Evolutionary conservation across 768 basidiomycete species (phyloP), one percentile per base, ranked within the genome.

Genomic region (Albatrellus ellisii): DNA sequence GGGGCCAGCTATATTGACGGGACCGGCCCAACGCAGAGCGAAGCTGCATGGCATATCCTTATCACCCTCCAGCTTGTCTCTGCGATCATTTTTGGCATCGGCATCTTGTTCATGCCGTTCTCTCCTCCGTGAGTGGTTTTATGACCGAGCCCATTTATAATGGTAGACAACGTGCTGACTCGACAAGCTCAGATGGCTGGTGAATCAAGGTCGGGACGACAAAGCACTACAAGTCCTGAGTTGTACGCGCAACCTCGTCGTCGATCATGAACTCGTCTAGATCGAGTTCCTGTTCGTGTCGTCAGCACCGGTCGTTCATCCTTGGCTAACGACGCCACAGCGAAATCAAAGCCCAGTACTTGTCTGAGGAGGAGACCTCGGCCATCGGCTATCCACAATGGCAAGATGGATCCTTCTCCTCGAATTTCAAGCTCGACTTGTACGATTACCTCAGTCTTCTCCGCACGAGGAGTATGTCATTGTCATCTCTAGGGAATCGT

Each of bases 101-200:
- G 85, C 4, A 77, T 83, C 29, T 43, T 79, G 36, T 85, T 79
- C 57, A 77, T 87, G 72, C 85, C 85, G 1, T 82, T 80, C 63
- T 82, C 79, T n/a, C 85, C 85, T 14, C 64, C 79, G 72, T 74
- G 56, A 24, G 17, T 34, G 10, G 25, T 18, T 2, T 37, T 4
- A 27, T 9, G 5, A 18, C 6, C 24, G n/a, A n/a, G n/a, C 4
- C 7, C 2, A 41, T 18, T 22, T 18, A 31, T 26, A n/a, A n/a
- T n/a, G n/a, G n/a, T n/a, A n/a, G n/a, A n/a, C n/a, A n/a, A n/a
- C n/a, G 8, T 2, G 9, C 25, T 31, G 31, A 49, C 20, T 21
- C 10, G 21, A 20, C 36, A 36, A 15, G 7, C 36, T 2, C 34
- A 75, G 79, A 49, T 83, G 79, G 79, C 67, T 88, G n/a, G 71